Evolutionary conservation across 2,329 filamentous ascomycete genomes (phyloP).

Genomic region (Epichloe coenophiala): DNA sequence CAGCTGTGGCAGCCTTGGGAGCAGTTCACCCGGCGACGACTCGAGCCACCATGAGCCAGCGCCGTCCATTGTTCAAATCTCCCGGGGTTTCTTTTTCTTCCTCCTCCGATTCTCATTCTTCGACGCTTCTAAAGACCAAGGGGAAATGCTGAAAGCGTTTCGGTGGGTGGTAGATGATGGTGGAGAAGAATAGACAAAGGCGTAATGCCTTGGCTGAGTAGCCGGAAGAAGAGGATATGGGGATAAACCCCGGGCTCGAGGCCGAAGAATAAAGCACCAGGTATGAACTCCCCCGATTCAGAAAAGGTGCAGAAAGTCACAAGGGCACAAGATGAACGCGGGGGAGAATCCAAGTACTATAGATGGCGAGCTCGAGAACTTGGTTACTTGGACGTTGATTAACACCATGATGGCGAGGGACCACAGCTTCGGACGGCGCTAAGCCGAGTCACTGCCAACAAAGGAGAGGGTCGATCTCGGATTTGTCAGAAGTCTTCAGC

Average conservation of each 20-base stretch:
- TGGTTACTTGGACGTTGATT: neutral
- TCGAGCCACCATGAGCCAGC: conserved; percentile 1
- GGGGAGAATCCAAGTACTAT: neutral
- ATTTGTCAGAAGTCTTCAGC: neutral
- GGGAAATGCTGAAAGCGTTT: neutral
- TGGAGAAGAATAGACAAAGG: neutral
- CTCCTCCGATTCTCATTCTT: neutral
- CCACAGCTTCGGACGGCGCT: conserved; percentile 3
- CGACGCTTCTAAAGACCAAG: neutral
- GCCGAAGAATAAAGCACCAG: neutral
- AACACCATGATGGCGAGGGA: neutral
- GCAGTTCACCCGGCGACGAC: conserved; percentile 7
- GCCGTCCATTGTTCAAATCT: neutral
- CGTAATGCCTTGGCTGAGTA: conserved; percentile 1
- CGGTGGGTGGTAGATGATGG: neutral
- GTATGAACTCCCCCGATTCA: neutral
- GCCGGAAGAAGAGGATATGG: neutral
- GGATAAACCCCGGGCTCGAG: neutral
- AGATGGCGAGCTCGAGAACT: neutral
- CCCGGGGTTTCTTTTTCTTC: neutral
- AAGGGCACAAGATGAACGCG: neutral
- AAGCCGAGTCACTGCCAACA: conserved; percentile 6
- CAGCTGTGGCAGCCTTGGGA: conserved; percentile 2
- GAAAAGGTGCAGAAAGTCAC: neutral
- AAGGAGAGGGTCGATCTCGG: conserved; percentile 2